Conservation (phyloP, 2,329 filamentous ascomycete genomes). For the Penicillium crustosum region DNA sequence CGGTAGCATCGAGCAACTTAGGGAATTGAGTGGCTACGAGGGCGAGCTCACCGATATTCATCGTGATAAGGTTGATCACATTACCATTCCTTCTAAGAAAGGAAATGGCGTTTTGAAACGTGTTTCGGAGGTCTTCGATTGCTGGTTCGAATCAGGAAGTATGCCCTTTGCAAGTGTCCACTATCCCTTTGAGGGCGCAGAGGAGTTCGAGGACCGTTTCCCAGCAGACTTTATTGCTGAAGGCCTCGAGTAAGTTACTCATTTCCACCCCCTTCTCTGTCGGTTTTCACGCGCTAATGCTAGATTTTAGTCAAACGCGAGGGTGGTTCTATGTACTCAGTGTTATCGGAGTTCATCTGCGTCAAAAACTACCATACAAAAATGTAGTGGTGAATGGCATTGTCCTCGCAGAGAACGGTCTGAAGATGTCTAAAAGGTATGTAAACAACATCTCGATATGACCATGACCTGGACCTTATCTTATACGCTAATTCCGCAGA, state of each 20-base stretch:
- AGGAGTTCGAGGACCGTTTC: constrained; percentile 76
- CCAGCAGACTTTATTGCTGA: constrained; percentile 94
- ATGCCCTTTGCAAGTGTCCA: constrained; percentile 93
- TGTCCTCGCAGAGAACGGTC: constrained; percentile 88
- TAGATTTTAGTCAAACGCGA: constrained; percentile 71
- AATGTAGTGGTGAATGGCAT: constrained; percentile 97
- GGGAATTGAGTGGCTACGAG: constrained; percentile 78
- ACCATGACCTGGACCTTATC: neutral
- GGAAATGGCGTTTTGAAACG: constrained; percentile 81
- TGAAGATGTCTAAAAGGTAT: constrained; percentile 94
- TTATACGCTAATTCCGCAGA: constrained; percentile 35
- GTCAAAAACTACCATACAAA: constrained; percentile 81
- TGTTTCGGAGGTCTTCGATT: constrained; percentile 89
- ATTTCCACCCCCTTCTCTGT: neutral
- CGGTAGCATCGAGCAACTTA: constrained; percentile 80
- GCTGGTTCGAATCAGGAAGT: constrained; percentile 94
- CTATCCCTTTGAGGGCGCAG: constrained; percentile 87
- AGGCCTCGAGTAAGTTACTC: constrained; percentile 45
- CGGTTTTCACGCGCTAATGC: constrained; percentile 1
- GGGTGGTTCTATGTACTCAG: constrained; percentile 96
- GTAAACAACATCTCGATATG: neutral
- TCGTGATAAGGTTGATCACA: constrained; percentile 87
- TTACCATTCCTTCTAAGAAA: constrained; percentile 87
- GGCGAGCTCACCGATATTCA: constrained; percentile 84
- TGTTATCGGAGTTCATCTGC: constrained; percentile 84